These are phyloP conservation scores for Cercis canadensis DNA, from an alignment of 306 rosid species.

Conservation along the genomic window DNA sequence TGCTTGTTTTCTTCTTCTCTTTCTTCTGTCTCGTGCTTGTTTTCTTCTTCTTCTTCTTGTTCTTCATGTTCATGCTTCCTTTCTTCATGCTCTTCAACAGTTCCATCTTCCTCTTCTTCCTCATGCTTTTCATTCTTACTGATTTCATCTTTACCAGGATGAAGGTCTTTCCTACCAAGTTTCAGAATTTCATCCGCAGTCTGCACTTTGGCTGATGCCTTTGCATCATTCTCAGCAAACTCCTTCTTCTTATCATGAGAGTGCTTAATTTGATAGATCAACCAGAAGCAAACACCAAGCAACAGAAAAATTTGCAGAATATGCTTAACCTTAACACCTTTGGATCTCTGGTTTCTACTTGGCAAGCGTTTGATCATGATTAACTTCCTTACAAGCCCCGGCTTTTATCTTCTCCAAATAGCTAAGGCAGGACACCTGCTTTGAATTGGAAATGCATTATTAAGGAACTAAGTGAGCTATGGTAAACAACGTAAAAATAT, in stretches of 20 bases:
- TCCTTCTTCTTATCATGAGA: slow-evolving; percentile 88
- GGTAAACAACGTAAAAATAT: slow-evolving; percentile 2
- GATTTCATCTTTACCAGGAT: slow-evolving; percentile 48
- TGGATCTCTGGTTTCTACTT: slow-evolving; percentile 70
- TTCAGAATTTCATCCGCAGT: slow-evolving; percentile 48
- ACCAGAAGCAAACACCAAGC: slow-evolving; percentile 92
- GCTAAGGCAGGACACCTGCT: slow-evolving; percentile 42
- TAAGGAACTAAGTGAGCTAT: slow-evolving; percentile 27
- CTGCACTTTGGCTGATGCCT: slow-evolving; percentile 30
- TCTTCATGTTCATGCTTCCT: slow-evolving; percentile 54
- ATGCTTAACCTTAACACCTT: slow-evolving; percentile 80
- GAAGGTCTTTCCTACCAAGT: slow-evolving; percentile 84
- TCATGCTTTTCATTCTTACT: slow-evolving; percentile 50
- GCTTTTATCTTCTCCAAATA: slow-evolving; percentile 35
- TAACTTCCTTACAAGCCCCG: slow-evolving; percentile 38
- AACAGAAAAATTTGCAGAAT: slow-evolving; percentile 74
- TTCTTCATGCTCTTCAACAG: slow-evolving; percentile 58
- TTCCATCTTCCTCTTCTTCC: slow-evolving; percentile 82
- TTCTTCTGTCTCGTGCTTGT: slow-evolving; percentile 47
- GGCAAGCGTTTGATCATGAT: slow-evolving; percentile 75
- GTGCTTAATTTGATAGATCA: slow-evolving; percentile 92
- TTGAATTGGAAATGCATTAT: slow-evolving; percentile 21
- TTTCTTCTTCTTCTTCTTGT: slow-evolving; percentile 40
- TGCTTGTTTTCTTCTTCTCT: slow-evolving; percentile 39
- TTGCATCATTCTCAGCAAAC: slow-evolving; percentile 56